A percentile compares a stretch with the other conserved stretches of the same genome.
Evolutionary conservation across 805 yeast species (phyloP).

Genomic region (Metschnikowia picachoensis): DNA sequence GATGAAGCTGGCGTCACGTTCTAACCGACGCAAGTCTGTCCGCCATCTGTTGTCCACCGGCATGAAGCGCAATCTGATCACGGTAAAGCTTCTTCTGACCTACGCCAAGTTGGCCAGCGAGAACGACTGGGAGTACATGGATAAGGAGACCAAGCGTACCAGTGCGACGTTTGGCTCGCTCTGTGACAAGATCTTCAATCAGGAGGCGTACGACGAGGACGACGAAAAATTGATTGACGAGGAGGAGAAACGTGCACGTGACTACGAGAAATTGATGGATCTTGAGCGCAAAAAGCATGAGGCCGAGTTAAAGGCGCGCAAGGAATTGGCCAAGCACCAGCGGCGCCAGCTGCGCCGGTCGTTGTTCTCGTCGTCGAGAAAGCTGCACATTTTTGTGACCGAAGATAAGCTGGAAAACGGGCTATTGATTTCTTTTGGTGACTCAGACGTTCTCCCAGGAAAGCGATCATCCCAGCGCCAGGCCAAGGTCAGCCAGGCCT

Average conservation of each 20-base stretch:
- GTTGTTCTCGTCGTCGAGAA: conserved; percentile 34
- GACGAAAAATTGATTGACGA: conserved; percentile 44
- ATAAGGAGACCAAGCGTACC: conserved; percentile 70
- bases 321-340: conserved; percentile 44
- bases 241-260: conserved; percentile 41
- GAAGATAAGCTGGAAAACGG: conserved; percentile 22
- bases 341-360: conserved; percentile 40
- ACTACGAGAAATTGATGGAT: conserved; percentile 46
- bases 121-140: conserved; percentile 65
- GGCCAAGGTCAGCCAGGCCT: conserved; percentile 22
- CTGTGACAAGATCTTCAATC: conserved; percentile 73
- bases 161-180: conserved; percentile 74
- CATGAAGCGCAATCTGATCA: conserved; percentile 64
- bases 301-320: conserved; percentile 48
- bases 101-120: conserved; percentile 68
- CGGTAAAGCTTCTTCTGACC: conserved; percentile 65
- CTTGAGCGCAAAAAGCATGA: conserved; percentile 46
- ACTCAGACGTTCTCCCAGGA: conserved; percentile 28
- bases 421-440: conserved; percentile 7
- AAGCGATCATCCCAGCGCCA: conserved; percentile 32
- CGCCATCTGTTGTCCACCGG: conserved; percentile 41
- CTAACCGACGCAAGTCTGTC: conserved; percentile 33
- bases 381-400: conserved; percentile 34
- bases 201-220: conserved; percentile 50
- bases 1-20: conserved; percentile 19